A percentile compares a stretch with the other conserved stretches of the same genome.
phyloP scores from a whole-genome alignment of 2,329 filamentous ascomycete species.

The Davidsoniella australis region DNA sequence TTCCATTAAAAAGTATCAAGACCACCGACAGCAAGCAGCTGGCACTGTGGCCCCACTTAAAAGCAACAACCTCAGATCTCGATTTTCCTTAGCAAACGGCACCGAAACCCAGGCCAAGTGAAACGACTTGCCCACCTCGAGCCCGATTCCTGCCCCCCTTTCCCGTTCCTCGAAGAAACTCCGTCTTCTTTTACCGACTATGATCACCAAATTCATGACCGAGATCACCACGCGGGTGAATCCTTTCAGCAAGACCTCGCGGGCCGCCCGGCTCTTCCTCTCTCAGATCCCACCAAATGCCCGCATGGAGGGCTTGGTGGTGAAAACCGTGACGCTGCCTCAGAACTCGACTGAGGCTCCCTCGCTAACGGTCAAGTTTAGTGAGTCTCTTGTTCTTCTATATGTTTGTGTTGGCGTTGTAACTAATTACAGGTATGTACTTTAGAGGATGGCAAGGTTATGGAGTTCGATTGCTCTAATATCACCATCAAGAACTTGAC shows the following conservation, averaged over 20 bases:
- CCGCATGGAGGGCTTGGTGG: constrained; percentile 53
- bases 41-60: constrained; percentile 3
- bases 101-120: neutral
- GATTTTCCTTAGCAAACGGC: constrained; percentile 1
- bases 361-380: constrained; percentile 67
- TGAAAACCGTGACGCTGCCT: constrained; percentile 61
- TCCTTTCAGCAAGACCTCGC: constrained; percentile 65
- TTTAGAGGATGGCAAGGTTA: constrained; percentile 79
- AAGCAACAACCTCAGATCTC: neutral
- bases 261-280: constrained; percentile 76
- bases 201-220: constrained; percentile 79
- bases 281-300: constrained; percentile 68
- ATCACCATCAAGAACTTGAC: constrained; percentile 73
- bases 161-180: too few species aligned
- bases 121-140: too few species aligned
- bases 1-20: neutral
- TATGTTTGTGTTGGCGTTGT: neutral
- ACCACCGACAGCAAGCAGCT: neutral
- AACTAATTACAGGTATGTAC: constrained; percentile 15
- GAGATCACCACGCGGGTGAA: constrained; percentile 79
- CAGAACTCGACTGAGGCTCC: constrained; percentile 51
- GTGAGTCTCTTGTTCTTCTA: constrained; percentile 30
- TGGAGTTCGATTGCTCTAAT: constrained; percentile 65
- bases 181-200: constrained; percentile 23
- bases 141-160: neutral